Evolutionary conservation across 1,139 yeast genomes (phyloP), one percentile per base, ranked within the genome.

Genomic region (Scheffersomyces titani): DNA sequence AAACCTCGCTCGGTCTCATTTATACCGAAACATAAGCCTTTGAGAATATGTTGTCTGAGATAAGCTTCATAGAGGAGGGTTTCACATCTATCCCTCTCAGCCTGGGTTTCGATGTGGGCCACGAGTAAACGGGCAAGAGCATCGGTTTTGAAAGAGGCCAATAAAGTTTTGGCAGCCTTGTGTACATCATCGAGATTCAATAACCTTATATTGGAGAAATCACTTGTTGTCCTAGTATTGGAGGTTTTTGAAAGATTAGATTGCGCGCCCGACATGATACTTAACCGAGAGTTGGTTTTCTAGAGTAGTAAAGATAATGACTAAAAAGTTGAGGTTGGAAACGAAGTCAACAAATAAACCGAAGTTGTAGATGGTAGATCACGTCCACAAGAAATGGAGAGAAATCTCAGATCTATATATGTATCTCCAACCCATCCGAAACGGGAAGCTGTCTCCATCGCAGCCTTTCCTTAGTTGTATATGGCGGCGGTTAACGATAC

Each of bases 111-210:
- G 61, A 85, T 64, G 64, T 83, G 83, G 62, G 78, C 65, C 1
- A 80, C 75, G 51, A 84, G 74, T 57, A 80, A 78, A 51, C 72
- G 69, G 51, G 88, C 84, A 55, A 86, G 82, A 4, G 81, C 71
- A 65, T 87, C 90, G 47, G 74, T 70, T 49, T 73, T 74, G 64
- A 87, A 87, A 6, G 89, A 76, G 53, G 77, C 76, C 50, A 78
- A 75, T 55, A 87, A 74, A 30, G 88, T 83, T 36, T 64, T 62
- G 2, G 88, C 88, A 3, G 89, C 90, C 66, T 82, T 82, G 53
- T 75, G 73, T 55, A 76, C 78, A 64, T 86, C 90, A 24, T 66
- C 70, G 51, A 69, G 62, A 44, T 73, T 71, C 55, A 86, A 70
- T 49, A 66, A 58, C 59, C 70, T 70, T 55, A 77, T 62, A 40